Evolutionary conservation across 1,139 yeast genomes (phyloP), one percentile per base, ranked within the genome.

Genomic region (Geotrichum australiense): DNA sequence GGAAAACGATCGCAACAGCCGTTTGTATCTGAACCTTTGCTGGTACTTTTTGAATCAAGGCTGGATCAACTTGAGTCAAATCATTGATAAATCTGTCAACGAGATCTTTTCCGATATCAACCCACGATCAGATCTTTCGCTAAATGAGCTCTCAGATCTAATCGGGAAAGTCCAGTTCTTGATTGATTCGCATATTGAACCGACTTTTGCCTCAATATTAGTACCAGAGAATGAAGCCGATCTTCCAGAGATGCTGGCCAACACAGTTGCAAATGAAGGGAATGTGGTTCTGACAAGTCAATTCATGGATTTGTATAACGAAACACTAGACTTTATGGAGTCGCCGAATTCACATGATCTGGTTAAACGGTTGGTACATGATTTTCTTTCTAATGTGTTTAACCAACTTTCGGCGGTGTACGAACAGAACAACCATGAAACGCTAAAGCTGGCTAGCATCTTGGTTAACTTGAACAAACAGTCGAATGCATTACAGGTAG

Each of bases 1-100:
- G 14, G 18, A n/a, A 10, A 23, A 12, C 23, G 27, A 33, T 23
- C 18, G 11, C 5, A 49, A 53, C 29, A 94, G 86, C 58, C 89
- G 91, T 55, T 81, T 87, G 44, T 91, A 84, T 58, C 69, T 91
- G 46, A 82, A 94, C 1, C 74, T 86, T 50, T 79, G 89, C 52
- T 91, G 97, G 96, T 91, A 96, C 96, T 64, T 91, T 39, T 69
- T 91, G 45, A 87, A 91, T 61, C 75, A 78, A 51, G 97, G 97
- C 1, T 86, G 93, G 91, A 58, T 68, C 28, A 68, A 69, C 37
- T 64, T 82, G 40, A 71, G 76, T 37, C 66, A 70, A 37, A 62
- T 71, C 27, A 74, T 86, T 25, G 76, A 76, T 54, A 60, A 62
- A 1, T 68, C 75, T 4, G 93, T 89, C 3, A 66, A 66, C 28